These are phyloP conservation scores for Talinum fruticosum DNA, from an alignment of 148 eudicot species.

Conservation along the genomic window DNA sequence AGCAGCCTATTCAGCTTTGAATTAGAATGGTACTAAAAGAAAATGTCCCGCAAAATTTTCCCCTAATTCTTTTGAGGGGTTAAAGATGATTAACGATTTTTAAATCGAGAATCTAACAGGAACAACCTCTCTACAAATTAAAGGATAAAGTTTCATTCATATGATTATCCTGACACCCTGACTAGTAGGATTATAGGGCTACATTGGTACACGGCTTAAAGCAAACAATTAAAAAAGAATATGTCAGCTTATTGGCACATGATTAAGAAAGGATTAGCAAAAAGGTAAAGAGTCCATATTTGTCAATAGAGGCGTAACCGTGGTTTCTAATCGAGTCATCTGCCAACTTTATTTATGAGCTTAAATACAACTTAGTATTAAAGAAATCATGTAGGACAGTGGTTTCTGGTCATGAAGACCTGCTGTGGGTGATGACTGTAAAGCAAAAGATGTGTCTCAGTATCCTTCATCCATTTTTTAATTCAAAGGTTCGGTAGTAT, in stretches of 20 bases:
- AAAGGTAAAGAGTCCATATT: constrained; percentile 2
- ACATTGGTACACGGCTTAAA: neutral
- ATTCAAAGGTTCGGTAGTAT: neutral
- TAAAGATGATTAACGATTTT: neutral
- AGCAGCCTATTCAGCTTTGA: neutral
- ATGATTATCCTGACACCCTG: neutral
- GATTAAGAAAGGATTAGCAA: neutral
- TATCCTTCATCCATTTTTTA: neutral
- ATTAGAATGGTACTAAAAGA: neutral
- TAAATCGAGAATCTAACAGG: neutral
- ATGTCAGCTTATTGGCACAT: neutral
- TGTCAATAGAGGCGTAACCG: neutral
- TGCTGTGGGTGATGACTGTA: neutral
- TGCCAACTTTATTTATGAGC: neutral
- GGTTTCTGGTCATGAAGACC: neutral
- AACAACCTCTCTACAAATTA: neutral
- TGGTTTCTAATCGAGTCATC: constrained; percentile 20
- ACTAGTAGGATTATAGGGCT: neutral
- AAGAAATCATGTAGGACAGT: neutral
- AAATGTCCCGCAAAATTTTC: neutral
- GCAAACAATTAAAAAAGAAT: neutral
- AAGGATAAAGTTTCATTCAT: neutral
- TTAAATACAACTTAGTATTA: constrained; percentile 7
- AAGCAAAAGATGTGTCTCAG: constrained; percentile 8
- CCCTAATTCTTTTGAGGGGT: neutral